Conservation (phyloP, 352 stramenopile species). For the Stephanocyclus meneghinianus region DNA sequence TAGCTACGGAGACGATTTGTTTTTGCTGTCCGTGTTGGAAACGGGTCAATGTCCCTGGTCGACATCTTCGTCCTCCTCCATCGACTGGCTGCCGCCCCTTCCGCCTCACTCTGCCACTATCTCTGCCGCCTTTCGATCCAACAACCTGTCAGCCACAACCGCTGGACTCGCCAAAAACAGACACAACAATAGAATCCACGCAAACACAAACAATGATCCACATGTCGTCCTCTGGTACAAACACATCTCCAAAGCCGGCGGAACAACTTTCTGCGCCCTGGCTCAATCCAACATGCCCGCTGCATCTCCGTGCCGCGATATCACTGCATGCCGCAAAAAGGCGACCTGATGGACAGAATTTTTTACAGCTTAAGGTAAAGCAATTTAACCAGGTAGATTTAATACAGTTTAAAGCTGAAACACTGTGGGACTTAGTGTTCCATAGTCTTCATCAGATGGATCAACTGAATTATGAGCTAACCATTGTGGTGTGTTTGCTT, state of each 20-base stretch:
- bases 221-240: constrained; percentile 49
- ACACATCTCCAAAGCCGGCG: constrained; percentile 56
- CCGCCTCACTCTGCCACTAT: constrained; percentile 26
- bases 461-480: too few species aligned
- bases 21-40: constrained; percentile 33
- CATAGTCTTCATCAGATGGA: too few species aligned
- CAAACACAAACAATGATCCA: not conserved
- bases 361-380: too few species aligned
- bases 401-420: too few species aligned
- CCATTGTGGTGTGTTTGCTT: too few species aligned
- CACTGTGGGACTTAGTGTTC: too few species aligned
- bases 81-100: constrained; percentile 31
- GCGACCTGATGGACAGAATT: constrained; percentile 24
- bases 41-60: constrained; percentile 33
- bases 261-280: constrained; percentile 53
- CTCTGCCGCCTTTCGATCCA: constrained; percentile 5
- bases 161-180: too few species aligned
- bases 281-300: constrained; percentile 40
- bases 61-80: not conserved
- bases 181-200: not conserved
- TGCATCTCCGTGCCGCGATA: constrained; percentile 44
- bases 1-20: constrained; percentile 40
- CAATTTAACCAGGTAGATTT: too few species aligned
- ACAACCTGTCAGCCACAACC: not conserved
- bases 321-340: constrained; percentile 56